These are phyloP conservation scores for Monosporascus sp. DNA, from an alignment of 2,329 filamentous ascomycete genomes.

Conservation along the genomic window DNA sequence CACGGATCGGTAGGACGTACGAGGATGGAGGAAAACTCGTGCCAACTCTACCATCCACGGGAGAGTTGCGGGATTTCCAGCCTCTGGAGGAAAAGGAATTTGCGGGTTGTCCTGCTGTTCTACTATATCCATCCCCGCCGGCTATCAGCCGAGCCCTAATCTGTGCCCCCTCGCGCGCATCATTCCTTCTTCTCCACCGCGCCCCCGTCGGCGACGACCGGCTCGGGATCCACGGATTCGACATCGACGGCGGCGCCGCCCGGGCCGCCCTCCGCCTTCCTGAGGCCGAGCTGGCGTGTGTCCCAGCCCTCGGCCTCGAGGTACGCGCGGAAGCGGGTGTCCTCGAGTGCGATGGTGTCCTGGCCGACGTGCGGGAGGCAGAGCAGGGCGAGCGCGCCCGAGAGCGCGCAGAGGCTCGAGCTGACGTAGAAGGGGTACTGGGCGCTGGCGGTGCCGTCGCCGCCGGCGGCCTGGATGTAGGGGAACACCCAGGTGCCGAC, in stretches of 20 bases:
- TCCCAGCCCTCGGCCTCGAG: constrained; percentile 74
- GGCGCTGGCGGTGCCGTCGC: constrained; percentile 51
- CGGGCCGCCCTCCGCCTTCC: constrained; percentile 28
- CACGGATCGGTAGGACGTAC: too few relatives aligned
- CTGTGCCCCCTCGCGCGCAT: too few relatives aligned
- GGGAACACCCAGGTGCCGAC: constrained; percentile 81
- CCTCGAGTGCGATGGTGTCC: constrained; percentile 78
- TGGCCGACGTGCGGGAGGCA: constrained; percentile 73
- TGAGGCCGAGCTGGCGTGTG: constrained; percentile 48
- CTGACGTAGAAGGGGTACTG: constrained; percentile 92
- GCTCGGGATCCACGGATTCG: not conserved
- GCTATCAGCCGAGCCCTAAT: too few relatives aligned
- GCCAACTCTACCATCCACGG: too few relatives aligned
- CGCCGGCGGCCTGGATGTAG: constrained; percentile 60
- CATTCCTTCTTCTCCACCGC: too few relatives aligned
- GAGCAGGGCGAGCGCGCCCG: constrained; percentile 60
- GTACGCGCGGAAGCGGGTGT: constrained; percentile 68
- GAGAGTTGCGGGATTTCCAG: too few relatives aligned
- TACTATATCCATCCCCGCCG: too few relatives aligned
- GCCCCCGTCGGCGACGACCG: too few relatives aligned
- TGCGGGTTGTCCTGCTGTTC: too few relatives aligned
- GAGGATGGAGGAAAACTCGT: too few relatives aligned
- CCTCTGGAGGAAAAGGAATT: too few relatives aligned
- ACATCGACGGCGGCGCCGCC: constrained; percentile 13
- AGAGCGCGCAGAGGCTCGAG: constrained; percentile 69